Base-by-base conservation (phyloP, 1,284 basidiomycete genomes). In the Laetiporus sulphureus region DNA sequence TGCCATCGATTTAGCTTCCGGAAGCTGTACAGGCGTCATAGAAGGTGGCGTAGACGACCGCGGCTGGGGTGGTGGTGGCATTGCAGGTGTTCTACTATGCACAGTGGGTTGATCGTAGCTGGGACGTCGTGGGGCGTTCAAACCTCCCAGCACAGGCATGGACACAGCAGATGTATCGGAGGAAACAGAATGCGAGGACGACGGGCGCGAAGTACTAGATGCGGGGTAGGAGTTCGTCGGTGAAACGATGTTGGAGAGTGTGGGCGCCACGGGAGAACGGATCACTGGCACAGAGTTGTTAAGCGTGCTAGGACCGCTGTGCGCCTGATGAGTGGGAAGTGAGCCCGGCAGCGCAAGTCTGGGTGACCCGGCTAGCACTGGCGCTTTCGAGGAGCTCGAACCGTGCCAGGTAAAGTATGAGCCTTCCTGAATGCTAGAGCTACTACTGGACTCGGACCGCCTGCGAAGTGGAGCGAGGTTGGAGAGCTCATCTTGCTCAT, bases 401-500 rank as follows among this genome's bases (percentile, higher is more conserved):
- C 41, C 46, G n/a, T 46, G 47, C 35, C 46, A 54, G 31, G 57
- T 46, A 51, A 60, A 57, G 45, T 56, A 53, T 24, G 60, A 50
- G 44, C 57, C 52, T 42, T 47, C 42, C 29, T 44, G 47, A 38
- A 44, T 40, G 39, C 55, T 42, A 42, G 52, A 41, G 20, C 44
- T 42, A 32, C 42, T 38, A 20, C 51, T 31, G 12, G 42, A 44
- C 35, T 30, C 46, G 42, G 43, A 48, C 44, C 45, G 54, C 37
- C 59, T 42, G 37, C 59, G 58, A 29, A 64, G 46, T 19, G 62
- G 62, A 4, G 57, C 47, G 7, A 50, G 49, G 45, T 58, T 49
- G 18, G 57, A 48, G 25, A 64, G 59, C 41, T 59, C 55, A 24
- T 64, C 61, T 32, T 38, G 38, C 30, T 51, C 49, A 47, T 77